Base-by-base conservation (phyloP, 108 stramenopile species). In the Pseudonitzschia multiseries region DNA sequence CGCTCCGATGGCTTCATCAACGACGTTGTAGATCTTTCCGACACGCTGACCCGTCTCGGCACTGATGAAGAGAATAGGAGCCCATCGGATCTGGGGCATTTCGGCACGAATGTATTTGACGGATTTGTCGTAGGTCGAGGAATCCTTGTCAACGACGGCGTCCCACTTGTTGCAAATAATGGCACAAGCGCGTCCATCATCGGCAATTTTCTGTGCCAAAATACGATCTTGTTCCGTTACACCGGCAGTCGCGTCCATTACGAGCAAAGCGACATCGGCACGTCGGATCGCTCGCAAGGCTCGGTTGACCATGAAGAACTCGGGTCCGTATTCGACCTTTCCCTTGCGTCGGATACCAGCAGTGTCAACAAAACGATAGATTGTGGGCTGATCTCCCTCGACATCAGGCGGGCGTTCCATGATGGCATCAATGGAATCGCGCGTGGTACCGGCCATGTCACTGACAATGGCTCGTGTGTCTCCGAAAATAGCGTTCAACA, bases 91-190 rank as follows among this genome's bases (percentile, higher is more conserved):
- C 52, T 91, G 89, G 2, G 95, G 86, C 24, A 98, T 77, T 81
- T 95, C 93, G 46, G 88, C 87, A 24, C 91, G 87, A 29, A 97
- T 84, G 63, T 96, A 96, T 60, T 90, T 86, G 68, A 96, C 87
- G 15, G 92, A 86, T 62, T 89, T 86, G 74, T 90, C 86, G 65
- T 91, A 93, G 14, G 93, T 93, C 21, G 65, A 77, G 20, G 88
- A 89, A 75, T 97, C 96, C 83, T 97, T 93, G 72, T 97, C 96
- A 29, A 96, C 93, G 18, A 97, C 94, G 13, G 91, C 89, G 74
- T 99, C 99, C 96, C 97, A 98, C 83, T 99, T 99, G 86, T 99
- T 99, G 71, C 92, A 90, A 53, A 97, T 83, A 56, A 99, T 93
- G 24, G 98, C 97, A 78, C 97, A 97, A 1, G 97, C 97, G 31